Evolutionary conservation across 1,284 basidiomycete species (phyloP).

Genomic region (Moesziomyces antarcticus): DNA sequence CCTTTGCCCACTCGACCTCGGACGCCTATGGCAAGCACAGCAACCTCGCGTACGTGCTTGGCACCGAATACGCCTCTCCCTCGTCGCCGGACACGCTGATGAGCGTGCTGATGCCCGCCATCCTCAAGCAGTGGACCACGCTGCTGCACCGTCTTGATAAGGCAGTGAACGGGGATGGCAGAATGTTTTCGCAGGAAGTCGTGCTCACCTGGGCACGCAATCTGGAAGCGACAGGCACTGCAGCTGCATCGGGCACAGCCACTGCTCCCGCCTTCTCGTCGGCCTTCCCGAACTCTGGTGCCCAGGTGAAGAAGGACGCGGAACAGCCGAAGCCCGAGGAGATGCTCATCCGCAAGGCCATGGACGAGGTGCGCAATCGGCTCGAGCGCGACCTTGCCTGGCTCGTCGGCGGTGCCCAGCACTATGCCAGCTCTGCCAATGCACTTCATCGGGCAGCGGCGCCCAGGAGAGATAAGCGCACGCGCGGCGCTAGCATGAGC

Average conservation of each 20-base stretch:
- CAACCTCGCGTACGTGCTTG: slow-evolving; percentile 31
- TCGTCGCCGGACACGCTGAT: slow-evolving; percentile 58
- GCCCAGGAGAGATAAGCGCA: slow-evolving; percentile 27
- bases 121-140: slow-evolving; percentile 60
- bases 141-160: slow-evolving; percentile 48
- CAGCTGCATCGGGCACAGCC: not conserved
- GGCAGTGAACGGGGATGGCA: slow-evolving; percentile 58
- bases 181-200: slow-evolving; percentile 63
- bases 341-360: slow-evolving; percentile 37
- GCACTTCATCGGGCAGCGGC: not conserved
- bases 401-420: slow-evolving; percentile 40
- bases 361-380: slow-evolving; percentile 48
- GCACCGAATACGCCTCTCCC: slow-evolving; percentile 21
- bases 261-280: not conserved
- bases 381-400: slow-evolving; percentile 56
- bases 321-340: slow-evolving; percentile 33
- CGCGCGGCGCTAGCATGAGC: slow-evolving; percentile 33
- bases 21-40: slow-evolving; percentile 41
- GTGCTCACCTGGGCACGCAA: slow-evolving; percentile 56
- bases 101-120: slow-evolving; percentile 52
- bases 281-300: not conserved
- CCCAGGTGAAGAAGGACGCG: slow-evolving; percentile 5
- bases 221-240: slow-evolving; percentile 27
- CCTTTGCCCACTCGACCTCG: not conserved
- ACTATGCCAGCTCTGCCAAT: not conserved